phyloP scores from a whole-genome alignment of 352 stramenopile species.

The Pythium guiyangense region DNA sequence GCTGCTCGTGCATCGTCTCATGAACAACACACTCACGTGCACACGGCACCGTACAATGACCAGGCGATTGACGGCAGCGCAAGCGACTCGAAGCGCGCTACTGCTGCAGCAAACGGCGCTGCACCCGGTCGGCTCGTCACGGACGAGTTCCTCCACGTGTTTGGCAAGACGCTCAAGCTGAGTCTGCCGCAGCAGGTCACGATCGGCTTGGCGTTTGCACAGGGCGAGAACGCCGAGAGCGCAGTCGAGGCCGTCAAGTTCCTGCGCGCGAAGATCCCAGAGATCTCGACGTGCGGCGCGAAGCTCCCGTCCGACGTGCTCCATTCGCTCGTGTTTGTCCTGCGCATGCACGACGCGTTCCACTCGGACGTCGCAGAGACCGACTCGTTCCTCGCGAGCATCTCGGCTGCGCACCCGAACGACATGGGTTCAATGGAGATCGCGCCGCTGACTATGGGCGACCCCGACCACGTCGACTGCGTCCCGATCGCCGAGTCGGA shows the following conservation, averaged over 20 bases:
- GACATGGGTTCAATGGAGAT: constrained; percentile 87
- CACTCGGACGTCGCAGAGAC: constrained; percentile 66
- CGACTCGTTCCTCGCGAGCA: constrained; percentile 83
- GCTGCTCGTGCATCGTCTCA: background rate
- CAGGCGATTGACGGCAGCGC: constrained; percentile 68
- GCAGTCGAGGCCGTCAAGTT: constrained; percentile 67
- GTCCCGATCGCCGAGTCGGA: constrained; percentile 52
- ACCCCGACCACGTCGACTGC: constrained; percentile 85
- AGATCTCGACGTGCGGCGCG: constrained; percentile 74
- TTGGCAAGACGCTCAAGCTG: constrained; percentile 80
- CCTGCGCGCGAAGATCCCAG: constrained; percentile 76
- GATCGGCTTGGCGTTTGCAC: constrained; percentile 75
- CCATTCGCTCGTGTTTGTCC: constrained; percentile 76
- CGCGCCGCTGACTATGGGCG: constrained; percentile 79
- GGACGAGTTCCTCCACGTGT: constrained; percentile 76
- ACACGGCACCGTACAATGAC: background rate
- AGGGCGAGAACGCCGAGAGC: constrained; percentile 59
- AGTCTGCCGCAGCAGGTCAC: constrained; percentile 85
- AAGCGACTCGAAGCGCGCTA: constrained; percentile 28
- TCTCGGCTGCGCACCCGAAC: constrained; percentile 78
- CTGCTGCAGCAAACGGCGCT: constrained; percentile 13
- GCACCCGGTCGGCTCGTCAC: constrained; percentile 37
- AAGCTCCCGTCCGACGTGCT: constrained; percentile 85
- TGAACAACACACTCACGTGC: constrained; percentile 1
- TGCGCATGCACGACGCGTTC: constrained; percentile 80